Base-by-base conservation (phyloP, 768 basidiomycete genomes). In the Tylopilus subfusipes region DNA sequence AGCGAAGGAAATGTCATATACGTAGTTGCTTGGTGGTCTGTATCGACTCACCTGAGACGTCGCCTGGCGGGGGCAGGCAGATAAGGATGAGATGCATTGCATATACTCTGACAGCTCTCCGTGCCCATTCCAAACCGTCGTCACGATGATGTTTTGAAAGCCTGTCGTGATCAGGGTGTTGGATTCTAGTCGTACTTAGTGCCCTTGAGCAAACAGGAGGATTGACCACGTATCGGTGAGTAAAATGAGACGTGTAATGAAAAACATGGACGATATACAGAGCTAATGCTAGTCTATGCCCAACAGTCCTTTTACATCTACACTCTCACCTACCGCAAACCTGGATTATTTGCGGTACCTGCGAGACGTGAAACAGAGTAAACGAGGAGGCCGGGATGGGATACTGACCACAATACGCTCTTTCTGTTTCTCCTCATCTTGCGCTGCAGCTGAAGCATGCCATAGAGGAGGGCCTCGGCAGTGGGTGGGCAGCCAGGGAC, bases 391-490 rank as follows among this genome's bases (percentile, higher is more conserved):
- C 31, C 14, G 31, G 25, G 31, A 29, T 8, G 13, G 25, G 33
- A 42, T 10, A 65, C 75, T 50, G 66, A 95, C 95, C 95, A 98
- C 48, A 92, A 75, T 13, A 94, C 88, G 42, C 85, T 83, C 75
- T 91, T 91, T 66, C 94, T 78, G 73, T 82, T 90, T 66, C 85
- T 80, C 64, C 93, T 77, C 90, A 97, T 97, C 79, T 98, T 98
- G 53, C 94, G 85, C 73, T 97, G 94, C 47, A 98, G 81, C 70
- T 98, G 94, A 43, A 98, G 81, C 93, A 97, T 93, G 47, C 94
- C 94, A 64, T 95, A 97, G 57, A 98, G 78, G 38, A 98, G 80
- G 14, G 97, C 97, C 72, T 99, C 97, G n/a, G 97, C 96, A 4
- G 90, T 93, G 10, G 89, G 90, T 21, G 89, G 91, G 72, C 94